Evolutionary conservation across 83 land plant genomes (phyloP).

Genomic region (Thuja plicata): DNA sequence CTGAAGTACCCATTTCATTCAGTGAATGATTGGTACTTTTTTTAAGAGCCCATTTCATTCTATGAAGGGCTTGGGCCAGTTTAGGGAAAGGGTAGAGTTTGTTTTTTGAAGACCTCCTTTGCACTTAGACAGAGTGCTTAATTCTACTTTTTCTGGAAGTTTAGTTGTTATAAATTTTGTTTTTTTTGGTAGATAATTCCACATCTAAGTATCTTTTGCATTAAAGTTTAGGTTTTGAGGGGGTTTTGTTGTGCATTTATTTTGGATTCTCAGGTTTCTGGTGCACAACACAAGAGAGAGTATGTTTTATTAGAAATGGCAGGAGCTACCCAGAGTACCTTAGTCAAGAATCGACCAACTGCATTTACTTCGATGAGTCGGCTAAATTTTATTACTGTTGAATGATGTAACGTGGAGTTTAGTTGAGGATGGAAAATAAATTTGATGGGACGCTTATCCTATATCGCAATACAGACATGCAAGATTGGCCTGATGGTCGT

Average conservation of each 20-base stretch:
- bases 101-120: constrained; percentile 5
- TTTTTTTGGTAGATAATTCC: not conserved
- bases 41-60: not conserved
- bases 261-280: not conserved
- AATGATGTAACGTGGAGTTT: too few relatives aligned
- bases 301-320: not conserved
- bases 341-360: too few relatives aligned
- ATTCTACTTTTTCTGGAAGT: too few relatives aligned
- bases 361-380: too few relatives aligned
- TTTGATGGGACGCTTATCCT: too few relatives aligned
- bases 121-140: not conserved
- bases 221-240: not conserved
- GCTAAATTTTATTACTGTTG: too few relatives aligned
- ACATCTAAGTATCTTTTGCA: not conserved
- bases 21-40: not conserved
- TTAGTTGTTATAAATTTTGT: too few relatives aligned
- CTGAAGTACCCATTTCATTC: not conserved
- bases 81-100: not conserved
- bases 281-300: not conserved
- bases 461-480: too few relatives aligned
- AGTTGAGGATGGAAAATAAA: too few relatives aligned
- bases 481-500: too few relatives aligned
- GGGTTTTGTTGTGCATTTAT: not conserved
- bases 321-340: constrained; percentile 10
- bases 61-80: not conserved